These are phyloP conservation scores for Paracorniculantispora psalliotae DNA, from an alignment of 2,329 filamentous ascomycete species.

Conservation along the genomic window DNA sequence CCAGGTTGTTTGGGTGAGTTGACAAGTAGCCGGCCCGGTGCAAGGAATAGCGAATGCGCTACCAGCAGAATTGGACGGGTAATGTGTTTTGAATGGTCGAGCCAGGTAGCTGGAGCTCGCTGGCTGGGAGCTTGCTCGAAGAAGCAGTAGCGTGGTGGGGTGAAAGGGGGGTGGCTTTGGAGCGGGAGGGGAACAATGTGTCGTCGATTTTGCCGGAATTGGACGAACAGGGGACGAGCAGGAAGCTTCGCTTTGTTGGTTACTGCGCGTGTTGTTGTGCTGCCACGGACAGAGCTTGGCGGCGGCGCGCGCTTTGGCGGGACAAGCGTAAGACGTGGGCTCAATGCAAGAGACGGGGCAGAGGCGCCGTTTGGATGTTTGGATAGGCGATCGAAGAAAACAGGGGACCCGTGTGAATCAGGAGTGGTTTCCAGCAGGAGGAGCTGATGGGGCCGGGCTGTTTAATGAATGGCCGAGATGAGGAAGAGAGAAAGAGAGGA, in stretches of 20 bases:
- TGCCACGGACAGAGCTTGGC: not conserved
- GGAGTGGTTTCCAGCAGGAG: not conserved
- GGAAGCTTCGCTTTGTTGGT: not conserved
- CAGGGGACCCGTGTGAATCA: not conserved
- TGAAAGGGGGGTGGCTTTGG: constrained; percentile 13
- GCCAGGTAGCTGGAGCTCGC: constrained; percentile 6
- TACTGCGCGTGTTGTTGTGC: not conserved
- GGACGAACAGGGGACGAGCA: not conserved
- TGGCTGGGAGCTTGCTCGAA: constrained; percentile 6
- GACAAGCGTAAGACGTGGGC: too few species aligned
- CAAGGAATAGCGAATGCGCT: not conserved
- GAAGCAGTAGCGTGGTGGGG: constrained; percentile 9
- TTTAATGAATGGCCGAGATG: not conserved
- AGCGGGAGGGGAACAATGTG: constrained; percentile 4
- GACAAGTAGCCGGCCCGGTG: too few species aligned
- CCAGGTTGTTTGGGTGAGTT: too few species aligned
- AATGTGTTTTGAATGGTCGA: constrained; percentile 4
- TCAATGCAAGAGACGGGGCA: too few species aligned
- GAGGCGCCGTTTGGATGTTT: not conserved
- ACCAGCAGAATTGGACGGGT: not conserved
- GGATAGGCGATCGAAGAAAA: not conserved
- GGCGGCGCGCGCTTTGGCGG: not conserved
- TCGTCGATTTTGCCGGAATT: constrained; percentile 1
- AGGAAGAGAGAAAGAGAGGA: not conserved
- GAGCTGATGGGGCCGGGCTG: not conserved